These are phyloP conservation scores for Colletotrichum sp. DNA, from an alignment of 2,329 filamentous ascomycete genomes.

Conservation along the genomic window DNA sequence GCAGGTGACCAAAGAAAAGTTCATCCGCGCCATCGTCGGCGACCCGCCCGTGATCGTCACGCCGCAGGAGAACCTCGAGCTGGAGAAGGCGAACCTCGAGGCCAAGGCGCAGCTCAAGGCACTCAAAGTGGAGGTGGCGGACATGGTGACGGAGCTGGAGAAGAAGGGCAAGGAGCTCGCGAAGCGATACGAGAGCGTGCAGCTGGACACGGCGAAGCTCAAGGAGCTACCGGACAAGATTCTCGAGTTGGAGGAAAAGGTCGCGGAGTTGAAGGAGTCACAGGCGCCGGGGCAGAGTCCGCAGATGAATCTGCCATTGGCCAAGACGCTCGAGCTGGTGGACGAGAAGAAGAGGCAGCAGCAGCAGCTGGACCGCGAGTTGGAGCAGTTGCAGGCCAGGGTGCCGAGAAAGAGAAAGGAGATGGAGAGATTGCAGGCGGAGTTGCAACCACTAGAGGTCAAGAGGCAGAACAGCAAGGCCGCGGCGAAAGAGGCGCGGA, in stretches of 20 bases:
- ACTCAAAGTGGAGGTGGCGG: slow-evolving; percentile 79
- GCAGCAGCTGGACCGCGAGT: slow-evolving; percentile 64
- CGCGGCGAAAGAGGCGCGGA: slow-evolving; percentile 73
- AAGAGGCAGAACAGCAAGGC: slow-evolving; percentile 69
- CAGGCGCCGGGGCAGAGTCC: slow-evolving; percentile 44
- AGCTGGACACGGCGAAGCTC: slow-evolving; percentile 53
- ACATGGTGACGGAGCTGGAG: slow-evolving; percentile 77
- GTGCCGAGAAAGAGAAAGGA: slow-evolving; percentile 71
- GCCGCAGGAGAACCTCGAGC: slow-evolving; percentile 78
- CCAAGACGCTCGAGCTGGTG: slow-evolving; percentile 60
- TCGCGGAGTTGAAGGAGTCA: slow-evolving; percentile 48
- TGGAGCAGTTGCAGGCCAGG: slow-evolving; percentile 67
- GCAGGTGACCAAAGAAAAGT: slow-evolving; percentile 98
- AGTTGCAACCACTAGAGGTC: slow-evolving; percentile 71
- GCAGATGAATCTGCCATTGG: slow-evolving; percentile 60
- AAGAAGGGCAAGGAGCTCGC: slow-evolving; percentile 63
- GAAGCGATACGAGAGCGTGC: slow-evolving; percentile 55
- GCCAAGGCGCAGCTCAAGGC: slow-evolving; percentile 79
- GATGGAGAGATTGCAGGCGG: slow-evolving; percentile 68
- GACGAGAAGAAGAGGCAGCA: slow-evolving; percentile 55
- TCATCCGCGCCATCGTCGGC: slow-evolving; percentile 89
- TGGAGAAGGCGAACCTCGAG: slow-evolving; percentile 72
- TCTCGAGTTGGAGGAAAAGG: slow-evolving; percentile 50
- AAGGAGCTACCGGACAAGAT: slow-evolving; percentile 58
- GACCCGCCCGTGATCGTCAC: slow-evolving; percentile 88